These are phyloP conservation scores for Dryas octopetala DNA, from an alignment of 306 rosid genomes.

Conservation along the genomic window DNA sequence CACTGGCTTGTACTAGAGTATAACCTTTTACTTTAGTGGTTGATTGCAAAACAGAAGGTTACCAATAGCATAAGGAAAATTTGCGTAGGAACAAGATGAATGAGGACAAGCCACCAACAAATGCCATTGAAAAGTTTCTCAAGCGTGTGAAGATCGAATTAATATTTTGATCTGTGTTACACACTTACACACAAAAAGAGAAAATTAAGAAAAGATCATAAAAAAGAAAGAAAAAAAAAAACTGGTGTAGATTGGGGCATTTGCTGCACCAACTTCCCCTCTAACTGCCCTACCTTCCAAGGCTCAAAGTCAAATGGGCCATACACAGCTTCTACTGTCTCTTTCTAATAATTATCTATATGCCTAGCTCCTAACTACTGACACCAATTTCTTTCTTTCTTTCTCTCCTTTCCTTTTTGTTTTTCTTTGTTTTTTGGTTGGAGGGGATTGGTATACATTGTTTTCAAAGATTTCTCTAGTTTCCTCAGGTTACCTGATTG, in stretches of 20 bases:
- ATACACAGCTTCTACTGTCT: slow-evolving; percentile 41
- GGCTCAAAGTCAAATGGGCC: slow-evolving; percentile 56
- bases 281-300: slow-evolving; percentile 76
- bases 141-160: slow-evolving; percentile 42
- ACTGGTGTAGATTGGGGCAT: slow-evolving; percentile 41
- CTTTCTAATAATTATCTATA: slow-evolving; percentile 34
- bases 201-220: background rate
- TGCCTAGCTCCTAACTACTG: background rate
- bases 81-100: slow-evolving; percentile 39
- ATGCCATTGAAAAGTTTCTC: slow-evolving; percentile 49
- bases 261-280: slow-evolving; percentile 67
- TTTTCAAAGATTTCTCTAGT: slow-evolving; percentile 35
- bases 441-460: slow-evolving; percentile 25
- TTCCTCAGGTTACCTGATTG: slow-evolving; percentile 39
- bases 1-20: slow-evolving; percentile 35
- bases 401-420: slow-evolving; percentile 28
- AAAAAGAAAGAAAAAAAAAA: slow-evolving; percentile 17
- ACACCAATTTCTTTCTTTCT: slow-evolving; percentile 25
- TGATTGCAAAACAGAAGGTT: slow-evolving; percentile 20
- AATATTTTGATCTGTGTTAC: slow-evolving; percentile 16
- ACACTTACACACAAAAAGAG: slow-evolving; percentile 8
- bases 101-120: slow-evolving; percentile 52
- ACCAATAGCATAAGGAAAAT: slow-evolving; percentile 25
- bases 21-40: slow-evolving; percentile 47
- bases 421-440: slow-evolving; percentile 13